Evolutionary conservation across 495 filamentous ascomycete species (phyloP).

Genomic region (Penicillium tannophilum): DNA sequence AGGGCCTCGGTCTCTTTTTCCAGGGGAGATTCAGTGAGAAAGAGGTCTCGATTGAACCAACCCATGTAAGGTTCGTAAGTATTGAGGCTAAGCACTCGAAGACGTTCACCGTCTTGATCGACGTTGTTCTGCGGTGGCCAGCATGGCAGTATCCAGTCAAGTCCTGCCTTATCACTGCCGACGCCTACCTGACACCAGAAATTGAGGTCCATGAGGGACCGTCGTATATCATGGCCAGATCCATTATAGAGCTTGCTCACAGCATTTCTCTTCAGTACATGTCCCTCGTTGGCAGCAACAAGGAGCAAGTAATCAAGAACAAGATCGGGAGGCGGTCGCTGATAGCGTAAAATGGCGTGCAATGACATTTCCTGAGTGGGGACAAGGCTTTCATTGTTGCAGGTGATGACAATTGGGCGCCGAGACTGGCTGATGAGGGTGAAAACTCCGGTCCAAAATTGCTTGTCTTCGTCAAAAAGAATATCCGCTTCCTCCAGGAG

Average conservation of each 20-base stretch:
- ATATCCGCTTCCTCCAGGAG: slow-evolving; percentile 94
- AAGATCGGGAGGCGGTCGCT: slow-evolving; percentile 64
- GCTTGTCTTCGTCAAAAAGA: slow-evolving; percentile 90
- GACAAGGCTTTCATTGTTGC: slow-evolving; percentile 81
- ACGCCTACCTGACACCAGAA: slow-evolving; percentile 97
- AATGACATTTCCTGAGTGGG: slow-evolving; percentile 70
- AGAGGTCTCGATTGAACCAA: slow-evolving; percentile 63
- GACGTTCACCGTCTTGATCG: slow-evolving; percentile 61
- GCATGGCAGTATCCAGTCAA: slow-evolving; percentile 82
- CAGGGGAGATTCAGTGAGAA: slow-evolving; percentile 23
- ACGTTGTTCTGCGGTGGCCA: slow-evolving; percentile 72
- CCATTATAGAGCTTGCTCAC: slow-evolving; percentile 69
- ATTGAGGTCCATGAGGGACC: slow-evolving; percentile 81
- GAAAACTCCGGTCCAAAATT: slow-evolving; percentile 86
- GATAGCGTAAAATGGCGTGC: slow-evolving; percentile 86
- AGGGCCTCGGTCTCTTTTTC: slow-evolving; percentile 33
- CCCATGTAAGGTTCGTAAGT: slow-evolving; percentile 82
- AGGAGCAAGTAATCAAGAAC: slow-evolving; percentile 80
- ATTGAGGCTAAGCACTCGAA: slow-evolving; percentile 80
- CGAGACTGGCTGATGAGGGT: slow-evolving; percentile 79
- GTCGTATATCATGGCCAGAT: slow-evolving; percentile 71
- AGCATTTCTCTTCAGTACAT: slow-evolving; percentile 69
- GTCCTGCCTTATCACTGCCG: slow-evolving; percentile 82
- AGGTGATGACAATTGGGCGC: slow-evolving; percentile 91
- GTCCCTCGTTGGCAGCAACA: slow-evolving; percentile 87